These are phyloP conservation scores for Naganishia sp. DNA, from an alignment of 1,284 basidiomycete genomes.

Conservation along the genomic window DNA sequence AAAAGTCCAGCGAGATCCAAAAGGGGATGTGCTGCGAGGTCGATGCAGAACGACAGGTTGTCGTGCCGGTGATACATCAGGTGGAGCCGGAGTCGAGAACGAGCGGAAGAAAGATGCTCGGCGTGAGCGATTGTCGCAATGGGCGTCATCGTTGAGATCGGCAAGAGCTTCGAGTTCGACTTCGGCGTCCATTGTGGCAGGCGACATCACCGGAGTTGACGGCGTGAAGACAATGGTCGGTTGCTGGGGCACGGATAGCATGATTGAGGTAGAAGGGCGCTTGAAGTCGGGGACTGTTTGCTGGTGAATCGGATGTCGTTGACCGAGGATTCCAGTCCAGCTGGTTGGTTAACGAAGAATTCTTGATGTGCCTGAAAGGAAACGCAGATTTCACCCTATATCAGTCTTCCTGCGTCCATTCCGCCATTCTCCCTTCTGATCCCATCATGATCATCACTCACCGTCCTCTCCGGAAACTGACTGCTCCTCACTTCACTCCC, in stretches of 20 bases:
- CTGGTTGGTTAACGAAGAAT: not conserved
- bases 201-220: constrained; percentile 13
- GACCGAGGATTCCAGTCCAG: constrained; percentile 15
- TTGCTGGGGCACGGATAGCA: not conserved
- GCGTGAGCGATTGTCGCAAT: not conserved
- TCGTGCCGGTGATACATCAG: not conserved
- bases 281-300: constrained; percentile 7
- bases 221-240: constrained; percentile 24
- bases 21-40: constrained; percentile 3
- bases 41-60: constrained; percentile 11
- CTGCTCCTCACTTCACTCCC: not conserved
- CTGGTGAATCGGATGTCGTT: not conserved
- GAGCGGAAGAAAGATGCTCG: constrained; percentile 13
- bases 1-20: constrained; percentile 6
- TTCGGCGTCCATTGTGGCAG: not conserved
- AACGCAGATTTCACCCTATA: not conserved
- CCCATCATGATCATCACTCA: constrained; percentile 16
- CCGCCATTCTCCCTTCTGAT: not conserved
- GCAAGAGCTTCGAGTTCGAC: not conserved
- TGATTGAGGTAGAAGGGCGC: not conserved
- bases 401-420: not conserved
- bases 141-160: not conserved
- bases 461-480: not conserved
- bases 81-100: not conserved
- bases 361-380: no score